Conservation (phyloP, 768 basidiomycete genomes). For the Agaricus blazei region DNA sequence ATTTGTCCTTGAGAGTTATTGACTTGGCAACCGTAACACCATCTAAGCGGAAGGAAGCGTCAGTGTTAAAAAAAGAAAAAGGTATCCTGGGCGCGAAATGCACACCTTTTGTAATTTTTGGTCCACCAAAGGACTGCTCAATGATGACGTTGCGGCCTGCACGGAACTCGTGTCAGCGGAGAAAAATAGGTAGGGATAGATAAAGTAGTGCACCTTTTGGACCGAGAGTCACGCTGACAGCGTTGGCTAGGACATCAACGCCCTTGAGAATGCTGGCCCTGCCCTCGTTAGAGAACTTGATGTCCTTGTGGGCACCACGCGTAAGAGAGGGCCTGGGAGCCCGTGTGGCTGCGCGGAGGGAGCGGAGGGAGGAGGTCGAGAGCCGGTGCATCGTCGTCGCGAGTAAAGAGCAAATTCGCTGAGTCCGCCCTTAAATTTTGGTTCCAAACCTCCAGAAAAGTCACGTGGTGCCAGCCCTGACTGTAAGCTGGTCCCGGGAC, state of each 20-base stretch:
- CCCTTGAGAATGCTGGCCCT: slow-evolving; percentile 91
- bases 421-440: background rate
- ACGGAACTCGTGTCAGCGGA: slow-evolving; percentile 12
- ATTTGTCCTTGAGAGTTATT: slow-evolving; percentile 93
- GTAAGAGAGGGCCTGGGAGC: slow-evolving; percentile 46
- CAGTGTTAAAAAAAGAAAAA: slow-evolving; percentile 4
- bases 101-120: slow-evolving; percentile 94
- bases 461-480: slow-evolving; percentile 16
- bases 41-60: slow-evolving; percentile 40
- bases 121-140: slow-evolving; percentile 85
- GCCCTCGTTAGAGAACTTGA: slow-evolving; percentile 95
- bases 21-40: slow-evolving; percentile 98
- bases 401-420: background rate
- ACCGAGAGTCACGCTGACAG: slow-evolving; percentile 93
- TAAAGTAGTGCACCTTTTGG: slow-evolving; percentile 68
- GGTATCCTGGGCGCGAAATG: slow-evolving; percentile 2
- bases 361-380: slow-evolving; percentile 58
- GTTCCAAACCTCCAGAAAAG: background rate
- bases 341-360: slow-evolving; percentile 61
- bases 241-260: slow-evolving; percentile 95
- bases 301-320: slow-evolving; percentile 90
- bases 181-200: background rate
- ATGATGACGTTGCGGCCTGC: slow-evolving; percentile 97
- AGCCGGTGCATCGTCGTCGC: slow-evolving; percentile 62
- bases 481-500: too few species aligned